Evolutionary conservation across 768 basidiomycete species (phyloP), one percentile per base, ranked within the genome.

Genomic region (Tubosaeta brunneosetosa): DNA sequence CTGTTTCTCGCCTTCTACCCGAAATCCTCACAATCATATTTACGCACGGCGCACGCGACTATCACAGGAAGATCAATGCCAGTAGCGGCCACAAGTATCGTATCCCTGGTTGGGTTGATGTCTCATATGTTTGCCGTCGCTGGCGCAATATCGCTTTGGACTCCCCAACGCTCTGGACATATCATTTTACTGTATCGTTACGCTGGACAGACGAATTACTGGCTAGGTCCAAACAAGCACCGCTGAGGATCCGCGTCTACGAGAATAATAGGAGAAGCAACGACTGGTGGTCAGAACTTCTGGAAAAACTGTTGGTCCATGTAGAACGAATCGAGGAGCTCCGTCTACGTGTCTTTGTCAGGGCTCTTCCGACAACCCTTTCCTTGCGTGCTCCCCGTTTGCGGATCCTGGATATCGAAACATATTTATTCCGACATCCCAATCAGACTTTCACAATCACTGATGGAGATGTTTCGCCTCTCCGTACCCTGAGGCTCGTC

Each of bases 161-260:
- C 29, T 6, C 6, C 29, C 29, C 29, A 2, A 29, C 29, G 9
- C 29, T 29, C 9, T 29, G 29, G 29, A 29, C 29, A 9, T 29
- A 29, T 4, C 61, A 69, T 14, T 54, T 66, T 6, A 65, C 72
- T 17, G 56, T 47, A 3, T 65, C 64, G 4, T 63, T 65, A 0
- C 58, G 53, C 42, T 74, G 73, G 71, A 68, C 67, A 11, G 61
- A 71, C 29, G 74, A 72, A 55, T 73, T 75, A 70, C 49, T 79
- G 37, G 59, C 58, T 33, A 68, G 77, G 7, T 79, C 77, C 4
- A 34, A 36, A n/a, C 13, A 36, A 36, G 34, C 34, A 36, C 16
- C 16, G 16, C 16, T 36, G 34, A 36, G 5, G 34, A 36, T 36
- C 3, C 1, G 16, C 34, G 13, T 36, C 8, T 14, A 11, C 14